These are phyloP conservation scores for Juncus effusus DNA, from an alignment of 176 grass and related monocot genomes.

Conservation along the genomic window DNA sequence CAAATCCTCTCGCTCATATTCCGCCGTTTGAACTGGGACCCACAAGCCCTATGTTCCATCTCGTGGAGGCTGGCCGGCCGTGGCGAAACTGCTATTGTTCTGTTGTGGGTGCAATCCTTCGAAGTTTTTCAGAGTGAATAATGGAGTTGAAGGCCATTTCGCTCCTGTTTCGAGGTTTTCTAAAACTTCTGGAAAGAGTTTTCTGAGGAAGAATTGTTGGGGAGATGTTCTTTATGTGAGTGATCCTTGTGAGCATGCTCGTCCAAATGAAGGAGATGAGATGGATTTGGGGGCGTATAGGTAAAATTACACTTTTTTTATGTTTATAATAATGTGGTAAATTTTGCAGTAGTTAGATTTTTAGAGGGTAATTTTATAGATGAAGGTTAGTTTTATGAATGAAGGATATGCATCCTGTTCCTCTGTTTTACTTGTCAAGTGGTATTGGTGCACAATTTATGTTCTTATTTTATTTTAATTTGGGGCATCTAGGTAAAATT, in stretches of 20 bases:
- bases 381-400: too few relatives aligned
- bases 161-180: conserved; percentile 60
- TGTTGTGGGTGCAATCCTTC: conserved; percentile 49
- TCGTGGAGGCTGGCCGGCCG: conserved; percentile 70
- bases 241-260: conserved; percentile 80
- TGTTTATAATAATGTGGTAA: too few relatives aligned
- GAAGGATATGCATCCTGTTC: too few relatives aligned
- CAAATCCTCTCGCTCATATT: conserved; percentile 50
- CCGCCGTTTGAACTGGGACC: conserved; percentile 50
- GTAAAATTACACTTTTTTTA: background rate
- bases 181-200: conserved; percentile 74
- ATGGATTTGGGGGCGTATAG: conserved; percentile 41
- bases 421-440: too few relatives aligned
- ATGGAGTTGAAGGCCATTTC: conserved; percentile 38
- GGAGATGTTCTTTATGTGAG: conserved; percentile 66
- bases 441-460: too few relatives aligned
- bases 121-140: conserved; percentile 20
- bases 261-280: background rate
- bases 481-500: too few relatives aligned
- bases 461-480: too few relatives aligned
- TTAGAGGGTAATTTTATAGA: too few relatives aligned
- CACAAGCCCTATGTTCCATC: conserved; percentile 35
- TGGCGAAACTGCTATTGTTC: conserved; percentile 76
- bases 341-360: too few relatives aligned
- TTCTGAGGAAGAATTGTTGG: conserved; percentile 59